Base-by-base conservation (phyloP, 352 stramenopile genomes). In the Phytophthora palmivora region DNA sequence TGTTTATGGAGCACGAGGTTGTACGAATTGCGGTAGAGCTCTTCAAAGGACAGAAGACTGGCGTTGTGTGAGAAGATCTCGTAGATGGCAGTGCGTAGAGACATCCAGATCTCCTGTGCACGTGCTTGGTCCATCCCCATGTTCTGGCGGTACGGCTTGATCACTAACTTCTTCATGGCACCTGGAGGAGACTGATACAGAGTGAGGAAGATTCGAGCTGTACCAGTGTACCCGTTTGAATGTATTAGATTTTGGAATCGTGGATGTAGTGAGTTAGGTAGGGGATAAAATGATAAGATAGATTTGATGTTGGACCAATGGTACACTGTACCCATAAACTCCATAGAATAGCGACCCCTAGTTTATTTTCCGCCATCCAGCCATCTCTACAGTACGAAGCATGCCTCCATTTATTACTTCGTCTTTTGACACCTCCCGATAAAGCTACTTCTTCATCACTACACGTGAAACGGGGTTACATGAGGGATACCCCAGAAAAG, bases 1-100 rank as follows among this genome's bases (percentile, higher is more conserved):
- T 99, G 96, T 77, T 99, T 99, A 74, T 99, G 96, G 18, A 99
- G 78, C 15, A 99, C 97, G 15, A 99, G 79, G 73, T 99, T 99
- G 78, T 99, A 99, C 43, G 97, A 97, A 70, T 98, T 98, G 12
- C 95, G 80, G 64, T 99, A 99, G 1, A 99, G 83, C 68, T 99
- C 97, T 74, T 99, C 97, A 61, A 99, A 99, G 59, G 87, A 98
- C 11, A 99, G 67, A 15, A 92, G 75, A 45, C 93, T 98, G 2
- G 97, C 96, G 72, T 99, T 99, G 61, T 98, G 95, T 34, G 96
- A 97, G 82, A 99, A 98, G 64, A 99, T 99, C 76, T 99, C 96
- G 74, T 98, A 88, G 67, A 99, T 99, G 8, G 97, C 98, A 15
- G 66, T 88, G 49, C 84, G 86, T 39, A 97, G 72, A 30, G 80